These are phyloP conservation scores for Teratosphaeria destructans DNA, from an alignment of 2,329 filamentous ascomycete genomes.

Conservation along the genomic window DNA sequence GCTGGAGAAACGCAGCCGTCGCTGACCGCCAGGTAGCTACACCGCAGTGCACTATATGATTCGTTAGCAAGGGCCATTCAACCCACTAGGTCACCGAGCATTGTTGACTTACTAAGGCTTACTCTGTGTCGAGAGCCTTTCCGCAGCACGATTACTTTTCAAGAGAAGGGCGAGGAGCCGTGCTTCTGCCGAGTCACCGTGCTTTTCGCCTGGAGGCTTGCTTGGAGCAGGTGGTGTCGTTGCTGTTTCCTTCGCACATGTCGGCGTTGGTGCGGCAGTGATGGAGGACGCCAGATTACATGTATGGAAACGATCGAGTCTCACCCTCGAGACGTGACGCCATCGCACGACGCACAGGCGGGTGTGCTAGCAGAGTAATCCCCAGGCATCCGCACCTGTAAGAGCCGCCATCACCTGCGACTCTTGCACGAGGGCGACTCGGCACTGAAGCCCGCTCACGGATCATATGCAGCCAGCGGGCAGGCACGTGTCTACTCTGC, in stretches of 20 bases:
- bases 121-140: background rate
- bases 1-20: background rate
- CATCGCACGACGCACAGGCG: background rate
- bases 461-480: no score
- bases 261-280: background rate
- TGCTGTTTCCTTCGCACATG: background rate
- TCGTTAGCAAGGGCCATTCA: background rate
- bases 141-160: background rate
- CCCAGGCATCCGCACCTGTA: no score
- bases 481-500: no score
- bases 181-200: background rate
- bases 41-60: background rate
- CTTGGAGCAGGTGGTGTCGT: background rate
- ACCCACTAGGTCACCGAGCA: background rate
- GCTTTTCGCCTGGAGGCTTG: background rate
- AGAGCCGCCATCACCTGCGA: no score
- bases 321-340: background rate
- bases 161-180: background rate
- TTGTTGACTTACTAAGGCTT: background rate
- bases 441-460: no score
- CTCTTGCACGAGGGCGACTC: no score
- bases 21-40: background rate
- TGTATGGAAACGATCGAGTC: background rate
- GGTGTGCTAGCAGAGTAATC: no score
- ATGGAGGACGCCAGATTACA: background rate